Conservation (phyloP, 2,329 filamentous ascomycete genomes). For the Dactylellina sp. region DNA sequence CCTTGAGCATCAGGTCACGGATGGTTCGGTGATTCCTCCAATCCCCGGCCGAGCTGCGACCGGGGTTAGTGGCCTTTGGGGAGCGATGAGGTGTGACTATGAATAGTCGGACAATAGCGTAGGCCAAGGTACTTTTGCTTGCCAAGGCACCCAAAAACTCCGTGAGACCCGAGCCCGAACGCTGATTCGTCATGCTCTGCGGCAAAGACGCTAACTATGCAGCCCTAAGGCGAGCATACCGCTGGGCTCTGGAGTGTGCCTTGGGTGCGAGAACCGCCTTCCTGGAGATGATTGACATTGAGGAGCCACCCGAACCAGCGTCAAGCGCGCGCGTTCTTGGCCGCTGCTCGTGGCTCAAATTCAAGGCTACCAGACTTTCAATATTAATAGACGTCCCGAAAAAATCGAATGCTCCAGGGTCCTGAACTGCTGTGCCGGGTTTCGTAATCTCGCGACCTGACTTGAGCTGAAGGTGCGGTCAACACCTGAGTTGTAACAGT, state of each 20-base stretch:
- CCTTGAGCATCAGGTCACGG: conserved; percentile 24
- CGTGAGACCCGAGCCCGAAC: conserved; percentile 40
- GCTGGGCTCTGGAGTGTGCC: conserved; percentile 27
- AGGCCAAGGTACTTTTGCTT: conserved; percentile 46
- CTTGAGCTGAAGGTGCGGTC: conserved; percentile 13
- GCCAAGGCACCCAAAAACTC: conserved; percentile 26
- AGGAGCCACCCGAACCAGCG: conserved; percentile 22
- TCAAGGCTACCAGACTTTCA: conserved; percentile 5
- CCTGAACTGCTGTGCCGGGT: conserved; percentile 14
- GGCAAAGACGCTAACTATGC: conserved; percentile 47
- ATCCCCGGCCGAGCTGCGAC: conserved; percentile 37
- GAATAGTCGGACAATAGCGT: conserved; percentile 40
- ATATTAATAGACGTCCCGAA: not conserved
- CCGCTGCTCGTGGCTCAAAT: conserved; percentile 28
- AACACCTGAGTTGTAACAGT: conserved; percentile 29
- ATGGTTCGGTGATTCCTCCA: conserved; percentile 5
- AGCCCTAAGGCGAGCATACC: conserved; percentile 53
- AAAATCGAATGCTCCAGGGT: conserved; percentile 15
- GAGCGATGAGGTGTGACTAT: conserved; percentile 47
- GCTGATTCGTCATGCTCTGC: conserved; percentile 52
- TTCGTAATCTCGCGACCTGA: conserved; percentile 25
- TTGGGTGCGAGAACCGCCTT: conserved; percentile 37
- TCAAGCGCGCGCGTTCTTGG: conserved; percentile 37
- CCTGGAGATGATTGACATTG: not conserved
- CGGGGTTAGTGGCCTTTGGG: conserved; percentile 30